A percentile compares a stretch with the other conserved stretches of the same genome.
phyloP scores from a whole-genome alignment of 345 rosid genomes.

The Melaleuca quinquenervia region DNA sequence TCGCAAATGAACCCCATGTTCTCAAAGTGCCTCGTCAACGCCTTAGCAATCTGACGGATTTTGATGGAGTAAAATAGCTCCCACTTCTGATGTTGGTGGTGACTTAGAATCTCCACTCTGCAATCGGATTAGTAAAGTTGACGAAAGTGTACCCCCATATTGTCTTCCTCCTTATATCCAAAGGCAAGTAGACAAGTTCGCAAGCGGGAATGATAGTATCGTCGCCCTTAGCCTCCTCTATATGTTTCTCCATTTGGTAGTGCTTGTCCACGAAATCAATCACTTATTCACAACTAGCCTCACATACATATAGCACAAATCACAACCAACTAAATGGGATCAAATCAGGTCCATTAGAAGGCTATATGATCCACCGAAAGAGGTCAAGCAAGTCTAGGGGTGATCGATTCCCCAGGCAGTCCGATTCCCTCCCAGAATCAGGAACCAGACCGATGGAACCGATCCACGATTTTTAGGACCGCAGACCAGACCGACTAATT shows the following conservation, averaged over 20 bases:
- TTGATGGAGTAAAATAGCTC: constrained; percentile 32
- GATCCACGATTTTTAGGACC: no score
- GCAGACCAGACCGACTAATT: no score
- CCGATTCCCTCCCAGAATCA: no score
- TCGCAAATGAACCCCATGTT: constrained; percentile 23
- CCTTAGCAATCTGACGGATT: constrained; percentile 26
- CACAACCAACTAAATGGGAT: neutral
- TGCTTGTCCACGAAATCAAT: constrained; percentile 43
- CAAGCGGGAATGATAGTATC: constrained; percentile 23
- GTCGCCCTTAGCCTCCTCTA: neutral
- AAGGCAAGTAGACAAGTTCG: constrained; percentile 67
- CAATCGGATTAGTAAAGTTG: constrained; percentile 49
- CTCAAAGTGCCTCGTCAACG: constrained; percentile 30
- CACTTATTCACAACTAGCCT: constrained; percentile 45
- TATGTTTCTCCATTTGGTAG: constrained; percentile 29
- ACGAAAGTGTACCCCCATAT: constrained; percentile 84
- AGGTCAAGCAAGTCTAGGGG: neutral
- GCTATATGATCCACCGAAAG: neutral
- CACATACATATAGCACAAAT: neutral
- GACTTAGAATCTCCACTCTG: constrained; percentile 34
- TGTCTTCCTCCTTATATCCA: constrained; percentile 45
- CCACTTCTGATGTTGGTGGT: constrained; percentile 37
- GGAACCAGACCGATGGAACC: no score
- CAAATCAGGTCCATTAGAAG: neutral
- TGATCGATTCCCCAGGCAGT: no score